Conservation (phyloP, 2,329 filamentous ascomycete genomes). For the Tolypocladium album region DNA sequence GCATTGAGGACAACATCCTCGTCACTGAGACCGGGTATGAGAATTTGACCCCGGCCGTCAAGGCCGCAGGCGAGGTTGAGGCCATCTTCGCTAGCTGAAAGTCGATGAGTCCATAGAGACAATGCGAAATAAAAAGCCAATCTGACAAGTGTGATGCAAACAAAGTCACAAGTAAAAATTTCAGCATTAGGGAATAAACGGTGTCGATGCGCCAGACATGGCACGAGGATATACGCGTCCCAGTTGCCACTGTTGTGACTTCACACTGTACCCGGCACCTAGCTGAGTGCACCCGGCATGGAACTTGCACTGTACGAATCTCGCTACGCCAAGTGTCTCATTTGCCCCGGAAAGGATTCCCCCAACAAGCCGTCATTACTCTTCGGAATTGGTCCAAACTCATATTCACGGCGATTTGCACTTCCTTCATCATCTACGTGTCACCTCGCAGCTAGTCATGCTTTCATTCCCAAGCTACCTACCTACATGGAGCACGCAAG, state of each 20-base stretch:
- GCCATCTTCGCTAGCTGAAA: conserved; percentile 9
- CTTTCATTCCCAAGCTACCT: background rate
- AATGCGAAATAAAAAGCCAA: background rate
- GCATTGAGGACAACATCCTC: conserved; percentile 61
- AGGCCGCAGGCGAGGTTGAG: conserved; percentile 54
- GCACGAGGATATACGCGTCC: background rate
- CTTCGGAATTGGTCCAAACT: background rate
- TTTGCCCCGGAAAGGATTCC: background rate
- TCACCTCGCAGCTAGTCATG: background rate
- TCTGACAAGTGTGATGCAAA: background rate
- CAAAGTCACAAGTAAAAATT: background rate
- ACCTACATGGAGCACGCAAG: background rate
- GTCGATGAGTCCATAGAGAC: background rate
- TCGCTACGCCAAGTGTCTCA: background rate
- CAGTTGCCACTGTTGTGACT: background rate
- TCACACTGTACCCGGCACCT: background rate
- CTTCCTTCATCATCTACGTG: background rate
- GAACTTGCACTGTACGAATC: background rate
- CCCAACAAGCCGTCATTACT: background rate
- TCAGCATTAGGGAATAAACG: background rate
- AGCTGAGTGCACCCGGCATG: background rate
- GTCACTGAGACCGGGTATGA: conserved; percentile 59
- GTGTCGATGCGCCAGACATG: background rate
- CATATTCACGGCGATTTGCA: background rate
- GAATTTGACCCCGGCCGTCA: conserved; percentile 63